phyloP scores from a whole-genome alignment of 129 eudicot species.

The Arctium lappa region DNA sequence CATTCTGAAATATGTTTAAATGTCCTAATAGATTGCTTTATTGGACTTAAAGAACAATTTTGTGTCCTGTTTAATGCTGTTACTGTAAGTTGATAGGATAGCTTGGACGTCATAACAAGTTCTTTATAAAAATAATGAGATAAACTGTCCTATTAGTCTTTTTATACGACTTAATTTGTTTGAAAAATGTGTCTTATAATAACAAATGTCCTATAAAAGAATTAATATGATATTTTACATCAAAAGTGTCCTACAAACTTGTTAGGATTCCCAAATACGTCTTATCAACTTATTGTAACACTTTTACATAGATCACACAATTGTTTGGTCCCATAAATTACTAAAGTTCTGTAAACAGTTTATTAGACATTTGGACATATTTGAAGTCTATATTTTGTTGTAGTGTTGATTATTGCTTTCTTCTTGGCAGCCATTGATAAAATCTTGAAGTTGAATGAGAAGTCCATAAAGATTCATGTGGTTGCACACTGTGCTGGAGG shows the following conservation, averaged over 20 bases:
- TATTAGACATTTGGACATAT: background rate
- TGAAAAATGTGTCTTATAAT: no score
- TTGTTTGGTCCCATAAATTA: background rate
- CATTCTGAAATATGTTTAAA: background rate
- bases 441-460: constrained; percentile 15
- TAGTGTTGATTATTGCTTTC: background rate
- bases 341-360: background rate
- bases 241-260: no score
- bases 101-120: background rate
- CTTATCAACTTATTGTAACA: background rate
- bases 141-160: background rate
- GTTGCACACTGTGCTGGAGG: constrained; percentile 45
- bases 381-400: background rate
- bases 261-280: no score
- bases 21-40: background rate
- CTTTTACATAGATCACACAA: background rate
- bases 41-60: background rate
- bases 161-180: no score
- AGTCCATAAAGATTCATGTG: constrained; percentile 21
- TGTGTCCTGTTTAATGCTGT: background rate
- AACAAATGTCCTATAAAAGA: no score
- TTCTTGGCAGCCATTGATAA: constrained; percentile 25
- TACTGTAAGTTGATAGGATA: background rate
- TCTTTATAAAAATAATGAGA: background rate
- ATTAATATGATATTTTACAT: no score